Evolutionary conservation across 176 grass and related monocot genomes (phyloP), one percentile per base, ranked within the genome.

Genomic region (Chloris gayana): DNA sequence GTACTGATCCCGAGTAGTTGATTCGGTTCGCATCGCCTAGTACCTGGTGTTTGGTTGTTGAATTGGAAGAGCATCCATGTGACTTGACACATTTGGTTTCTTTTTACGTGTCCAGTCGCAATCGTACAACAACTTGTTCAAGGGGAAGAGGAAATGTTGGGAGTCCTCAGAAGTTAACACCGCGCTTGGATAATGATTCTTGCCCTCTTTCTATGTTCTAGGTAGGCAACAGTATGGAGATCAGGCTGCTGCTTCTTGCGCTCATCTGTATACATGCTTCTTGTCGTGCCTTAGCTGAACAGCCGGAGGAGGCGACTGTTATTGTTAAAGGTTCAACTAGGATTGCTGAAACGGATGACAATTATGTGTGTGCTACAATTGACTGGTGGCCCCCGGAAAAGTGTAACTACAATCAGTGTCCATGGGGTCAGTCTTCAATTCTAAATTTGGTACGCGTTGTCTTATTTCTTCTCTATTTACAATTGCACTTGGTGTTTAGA

Each of bases 331-430:
- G 97, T 24, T 93, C 97, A 24, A 41, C 79, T 5, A 89, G 74
- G 80, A 77, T 93, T 9, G 97, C 92, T 24, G 73, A 85, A 49
- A 99, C 93, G 4, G 81, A 93, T 83, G 87, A 74, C 37, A 87
- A 79, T 74, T 99, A 90, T 67, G 64, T 99, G n/a, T 99, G 97
- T 25, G 93, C 93, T 13, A 99, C 97, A 31, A 87, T 99, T 26
- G 97, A 99, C 87, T 99, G 97, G 97, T 99, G 97, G 97, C 97
- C 97, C 7, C 88, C 86, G 14, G 90, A 96, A 81, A 99, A 99
- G 85, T 99, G 97, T 35, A 99, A 96, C 83, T 99, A 99, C 64
- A 88, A 99, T 81, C 97, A 96, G 63, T 99, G 97, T 25, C 93
- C 97, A 35, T 99, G 97, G 97, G 93, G 90, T 31, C 81, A 95